Percentiles rank a stretch among this genome's conserved stretches.
These are phyloP conservation scores for Hypomyces perniciosus DNA, from an alignment of 2,329 filamentous ascomycete genomes.

Conservation along the genomic window DNA sequence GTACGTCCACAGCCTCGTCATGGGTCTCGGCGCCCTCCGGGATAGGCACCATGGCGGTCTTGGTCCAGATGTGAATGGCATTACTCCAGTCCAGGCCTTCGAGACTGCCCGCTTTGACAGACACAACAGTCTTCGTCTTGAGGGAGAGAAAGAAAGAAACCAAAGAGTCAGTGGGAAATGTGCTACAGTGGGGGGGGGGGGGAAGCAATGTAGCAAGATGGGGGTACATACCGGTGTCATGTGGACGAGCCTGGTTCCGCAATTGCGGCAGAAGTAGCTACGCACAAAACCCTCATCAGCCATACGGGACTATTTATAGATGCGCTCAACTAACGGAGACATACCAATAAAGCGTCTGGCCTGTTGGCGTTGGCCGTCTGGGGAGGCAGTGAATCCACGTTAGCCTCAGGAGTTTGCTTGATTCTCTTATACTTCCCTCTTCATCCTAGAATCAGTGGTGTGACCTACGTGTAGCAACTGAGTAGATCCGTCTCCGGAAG, in stretches of 20 bases:
- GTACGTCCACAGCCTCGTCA: conserved; percentile 42
- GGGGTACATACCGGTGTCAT: conserved; percentile 43
- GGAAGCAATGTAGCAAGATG: neutral
- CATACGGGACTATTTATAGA: neutral
- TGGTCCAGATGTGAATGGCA: conserved; percentile 63
- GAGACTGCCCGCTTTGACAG: conserved; percentile 62
- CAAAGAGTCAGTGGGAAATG: neutral
- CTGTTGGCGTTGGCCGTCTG: conserved; percentile 52
- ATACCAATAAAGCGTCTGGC: conserved; percentile 53
- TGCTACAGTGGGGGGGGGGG: neutral
- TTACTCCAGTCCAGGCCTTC: conserved; percentile 54
- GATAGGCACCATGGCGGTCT: conserved; percentile 61
- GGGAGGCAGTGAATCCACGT: neutral
- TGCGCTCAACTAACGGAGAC: conserved; percentile 11
- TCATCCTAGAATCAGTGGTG: neutral
- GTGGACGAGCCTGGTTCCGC: conserved; percentile 61
- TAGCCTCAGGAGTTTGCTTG: neutral
- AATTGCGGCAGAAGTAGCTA: conserved; percentile 61
- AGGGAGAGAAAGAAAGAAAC: neutral
- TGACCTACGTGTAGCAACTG: conserved; percentile 48
- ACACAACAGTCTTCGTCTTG: conserved; percentile 53
- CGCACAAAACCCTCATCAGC: conserved; percentile 6
- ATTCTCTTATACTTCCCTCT: neutral
- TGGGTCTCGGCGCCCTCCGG: conserved; percentile 56
- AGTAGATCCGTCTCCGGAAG: conserved; percentile 45